Base-by-base conservation (phyloP, 179 eudicot genomes). In the Spergularia azorica region DNA sequence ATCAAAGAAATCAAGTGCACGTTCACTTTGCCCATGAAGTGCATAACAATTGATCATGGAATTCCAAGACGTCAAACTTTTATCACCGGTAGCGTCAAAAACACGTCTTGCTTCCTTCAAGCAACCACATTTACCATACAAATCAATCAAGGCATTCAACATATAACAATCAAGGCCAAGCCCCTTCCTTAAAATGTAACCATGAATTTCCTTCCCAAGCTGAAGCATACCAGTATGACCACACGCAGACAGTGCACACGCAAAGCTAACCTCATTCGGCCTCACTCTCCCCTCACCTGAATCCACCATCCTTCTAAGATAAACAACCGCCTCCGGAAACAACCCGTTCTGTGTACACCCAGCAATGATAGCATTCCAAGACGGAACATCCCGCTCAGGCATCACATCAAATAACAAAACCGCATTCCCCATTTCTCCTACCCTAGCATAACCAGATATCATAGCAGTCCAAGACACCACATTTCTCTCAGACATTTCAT, bases 101-200 rank as follows among this genome's bases (percentile, higher is more conserved):
- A 85, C 83, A 48, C 63, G 50, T 73, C 86, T 86, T 38, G 95
- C 89, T 79, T 81, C 82, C 83, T 69, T 75, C 73, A 89, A 79
- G 71, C 86, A 82, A 61, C 90, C 92, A 61, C 92, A 89, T 86
- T 83, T 90, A 14, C 95, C 95, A 80, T 91, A 90, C 90, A 89
- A 85, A 81, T 88, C 93, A 74, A 91, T 83, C 70, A 91, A 77
- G 26, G 87, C 84, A 71, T 83, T 91, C 9, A 71, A 81, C 13
- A 91, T 74, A 56, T 77, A 85, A 2, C 83, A 72, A 75, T 83
- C 87, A 7, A 71, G 72, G 55, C 79, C 80, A 71, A 89, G 63
- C 2, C 83, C 75, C 18, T 71, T 85, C 68, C 95, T 79, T 65
- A 64, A 80, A 51, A 88, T 60, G 54, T 86, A 88, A 13, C 88